Conservation (phyloP, 805 yeast species). For the Danielia oregonensis region DNA sequence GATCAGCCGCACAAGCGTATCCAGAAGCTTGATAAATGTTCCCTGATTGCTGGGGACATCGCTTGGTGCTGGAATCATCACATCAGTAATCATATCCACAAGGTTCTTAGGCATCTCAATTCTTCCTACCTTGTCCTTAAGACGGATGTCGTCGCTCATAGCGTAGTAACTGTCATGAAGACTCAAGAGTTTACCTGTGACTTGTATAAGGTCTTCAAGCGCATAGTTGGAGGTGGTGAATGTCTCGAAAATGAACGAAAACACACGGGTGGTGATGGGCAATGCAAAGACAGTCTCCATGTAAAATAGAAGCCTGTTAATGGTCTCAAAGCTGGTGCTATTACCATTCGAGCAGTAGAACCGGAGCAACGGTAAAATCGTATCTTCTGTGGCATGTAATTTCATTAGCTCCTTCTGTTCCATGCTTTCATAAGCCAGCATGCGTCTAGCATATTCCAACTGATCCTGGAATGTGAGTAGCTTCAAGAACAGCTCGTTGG, state of each 20-base stretch:
- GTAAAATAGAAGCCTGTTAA: slow-evolving; percentile 12
- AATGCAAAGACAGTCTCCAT: slow-evolving; percentile 21
- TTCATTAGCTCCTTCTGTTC: slow-evolving; percentile 11
- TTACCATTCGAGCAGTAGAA: slow-evolving; percentile 10
- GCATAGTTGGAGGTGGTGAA: slow-evolving; percentile 6
- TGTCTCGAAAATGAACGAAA: slow-evolving; percentile 17
- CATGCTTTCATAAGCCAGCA: slow-evolving; percentile 15
- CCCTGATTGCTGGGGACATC: slow-evolving; percentile 5
- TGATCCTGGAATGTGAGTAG: slow-evolving; percentile 22
- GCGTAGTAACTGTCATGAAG: slow-evolving; percentile 10
- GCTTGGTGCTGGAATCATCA: slow-evolving; percentile 1
- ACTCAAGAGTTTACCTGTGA: slow-evolving; percentile 9
- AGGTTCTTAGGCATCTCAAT: slow-evolving; percentile 9
- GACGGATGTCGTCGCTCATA: slow-evolving; percentile 13
- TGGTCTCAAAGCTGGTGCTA: slow-evolving; percentile 9
- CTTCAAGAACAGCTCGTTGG: slow-evolving; percentile 16
- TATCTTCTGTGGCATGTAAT: slow-evolving; percentile 22
- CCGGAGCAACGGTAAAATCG: slow-evolving; percentile 22
- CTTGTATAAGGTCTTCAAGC: slow-evolving; percentile 7
- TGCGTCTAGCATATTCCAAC: slow-evolving; percentile 11
- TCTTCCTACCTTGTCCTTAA: slow-evolving; percentile 7
- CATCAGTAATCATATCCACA: slow-evolving; percentile 3
- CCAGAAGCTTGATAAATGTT: slow-evolving; percentile 11
- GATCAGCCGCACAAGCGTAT: slow-evolving; percentile 10
- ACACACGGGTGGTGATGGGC: slow-evolving; percentile 32